Conservation (phyloP, 1,284 basidiomycete genomes). For the Heimioporus retisporus region DNA sequence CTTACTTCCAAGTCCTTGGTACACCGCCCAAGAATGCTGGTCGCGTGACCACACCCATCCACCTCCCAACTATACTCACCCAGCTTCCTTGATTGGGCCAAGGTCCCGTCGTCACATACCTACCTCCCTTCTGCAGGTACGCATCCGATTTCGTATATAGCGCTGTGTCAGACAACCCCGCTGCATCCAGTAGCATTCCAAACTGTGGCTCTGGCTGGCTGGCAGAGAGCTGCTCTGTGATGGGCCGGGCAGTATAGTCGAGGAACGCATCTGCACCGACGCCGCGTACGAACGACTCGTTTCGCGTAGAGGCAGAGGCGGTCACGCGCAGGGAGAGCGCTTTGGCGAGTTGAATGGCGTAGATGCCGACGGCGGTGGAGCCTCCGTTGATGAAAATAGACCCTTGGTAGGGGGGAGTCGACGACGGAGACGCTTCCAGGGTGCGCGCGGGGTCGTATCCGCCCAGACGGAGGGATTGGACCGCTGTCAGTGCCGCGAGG, state of each 20-base stretch:
- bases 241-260: conserved; percentile 65
- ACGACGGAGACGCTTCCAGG: conserved; percentile 40
- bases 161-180: conserved; percentile 44
- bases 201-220: conserved; percentile 52
- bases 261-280: conserved; percentile 64
- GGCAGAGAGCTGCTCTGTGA: conserved; percentile 53
- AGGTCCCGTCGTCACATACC: conserved; percentile 57
- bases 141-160: conserved; percentile 52
- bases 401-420: conserved; percentile 53
- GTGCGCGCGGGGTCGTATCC: conserved; percentile 27
- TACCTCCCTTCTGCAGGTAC: conserved; percentile 58
- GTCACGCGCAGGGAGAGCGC: conserved; percentile 64
- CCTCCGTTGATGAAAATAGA: conserved; percentile 75
- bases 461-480: conserved; percentile 54
- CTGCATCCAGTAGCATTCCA: conserved; percentile 56
- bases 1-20: conserved; percentile 55
- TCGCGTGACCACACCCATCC: conserved; percentile 36
- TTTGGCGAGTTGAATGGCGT: conserved; percentile 75
- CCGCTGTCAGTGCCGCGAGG: conserved; percentile 66
- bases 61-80: conserved; percentile 22
- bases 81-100: conserved; percentile 38
- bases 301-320: conserved; percentile 64
- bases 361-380: conserved; percentile 68
- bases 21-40: conserved; percentile 62
- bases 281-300: conserved; percentile 53